Base-by-base conservation (phyloP, 164 flowering plant genomes). In the Santalum album region DNA sequence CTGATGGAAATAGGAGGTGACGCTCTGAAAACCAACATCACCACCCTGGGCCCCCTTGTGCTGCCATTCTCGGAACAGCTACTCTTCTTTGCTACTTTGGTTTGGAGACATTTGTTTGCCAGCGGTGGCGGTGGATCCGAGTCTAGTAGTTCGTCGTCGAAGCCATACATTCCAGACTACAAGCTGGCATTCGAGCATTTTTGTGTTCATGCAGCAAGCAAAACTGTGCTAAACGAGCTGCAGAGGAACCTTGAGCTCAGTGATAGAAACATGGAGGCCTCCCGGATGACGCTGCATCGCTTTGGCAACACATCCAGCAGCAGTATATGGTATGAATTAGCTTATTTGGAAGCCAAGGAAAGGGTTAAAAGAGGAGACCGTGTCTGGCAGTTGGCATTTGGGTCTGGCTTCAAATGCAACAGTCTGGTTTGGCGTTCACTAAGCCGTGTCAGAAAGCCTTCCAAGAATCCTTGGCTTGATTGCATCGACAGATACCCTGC, bases 301-400 rank as follows among this genome's bases (percentile, higher is more conserved):
- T 92, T 92, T 44, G 98, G 98, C 1, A 88, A 92, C 81, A 89
- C 94, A 0, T 92, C 98, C 0, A 84, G 94, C 63, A 92, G 96
- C 69, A 84, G 91, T 63, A 83, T 92, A 1, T 92, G 98, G 98
- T 92, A 92, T 46, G 94, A 92, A 60, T 43, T 92, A 64, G 96
- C 98, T 0, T 92, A 92, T 52, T 39, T 88, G 60, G 98, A 92
- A 58, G 94, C 91, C 0, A 92, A 86, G 69, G 90, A 73, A 64
- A 70, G 68, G 55, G 83, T 92, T 25, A 74, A 46, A 23, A 59
- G 85, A 21, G 98, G 96, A 1, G 95, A 92, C 45, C 76, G 98
- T 18, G 61, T 89, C 10, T 92, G 98, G 98, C 96, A 88, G 58
- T 60, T 92, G 1, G 80, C 95, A 0, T 92, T 86, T 39, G 98